A percentile compares a stretch with the other conserved stretches of the same genome.
phyloP scores from a whole-genome alignment of 1,284 basidiomycete genomes.

The Pyrrhoderma lamaoense region DNA sequence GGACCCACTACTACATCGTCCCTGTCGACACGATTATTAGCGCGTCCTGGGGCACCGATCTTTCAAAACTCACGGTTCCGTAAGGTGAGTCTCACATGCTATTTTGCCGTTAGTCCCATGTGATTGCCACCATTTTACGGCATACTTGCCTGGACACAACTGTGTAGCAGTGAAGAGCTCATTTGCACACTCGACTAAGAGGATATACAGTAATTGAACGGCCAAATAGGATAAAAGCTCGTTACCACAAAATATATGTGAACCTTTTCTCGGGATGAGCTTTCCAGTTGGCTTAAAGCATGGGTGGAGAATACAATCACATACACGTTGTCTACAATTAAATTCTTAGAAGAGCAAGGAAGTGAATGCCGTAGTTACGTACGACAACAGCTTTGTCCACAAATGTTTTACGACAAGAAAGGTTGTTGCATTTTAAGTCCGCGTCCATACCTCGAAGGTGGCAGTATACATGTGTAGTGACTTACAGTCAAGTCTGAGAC shows the following conservation, averaged over 20 bases:
- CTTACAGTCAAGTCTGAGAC: too few species aligned
- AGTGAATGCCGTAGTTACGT: constrained; percentile 25
- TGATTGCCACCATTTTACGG: background rate
- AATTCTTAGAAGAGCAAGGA: background rate
- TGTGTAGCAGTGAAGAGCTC: constrained; percentile 69
- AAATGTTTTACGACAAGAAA: constrained; percentile 58
- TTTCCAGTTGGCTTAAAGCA: background rate
- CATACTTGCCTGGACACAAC: constrained; percentile 58
- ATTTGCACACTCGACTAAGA: constrained; percentile 68
- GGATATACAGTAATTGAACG: background rate
- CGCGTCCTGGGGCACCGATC: too few species aligned
- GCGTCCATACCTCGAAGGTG: constrained; percentile 30
- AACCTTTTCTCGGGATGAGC: constrained; percentile 36
- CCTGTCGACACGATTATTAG: too few species aligned
- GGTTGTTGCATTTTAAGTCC: constrained; percentile 65
- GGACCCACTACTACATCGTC: constrained; percentile 71
- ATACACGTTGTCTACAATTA: constrained; percentile 12
- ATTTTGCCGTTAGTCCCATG: constrained; percentile 13
- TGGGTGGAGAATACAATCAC: background rate
- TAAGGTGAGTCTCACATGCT: constrained; percentile 74
- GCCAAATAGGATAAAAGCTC: constrained; percentile 5
- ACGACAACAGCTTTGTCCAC: constrained; percentile 77
- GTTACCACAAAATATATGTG: constrained; percentile 77
- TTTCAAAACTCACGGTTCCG: constrained; percentile 67
- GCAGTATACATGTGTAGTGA: too few species aligned